Evolutionary conservation across 1,139 yeast species (phyloP).

Genomic region (Candida sanyaensis): DNA sequence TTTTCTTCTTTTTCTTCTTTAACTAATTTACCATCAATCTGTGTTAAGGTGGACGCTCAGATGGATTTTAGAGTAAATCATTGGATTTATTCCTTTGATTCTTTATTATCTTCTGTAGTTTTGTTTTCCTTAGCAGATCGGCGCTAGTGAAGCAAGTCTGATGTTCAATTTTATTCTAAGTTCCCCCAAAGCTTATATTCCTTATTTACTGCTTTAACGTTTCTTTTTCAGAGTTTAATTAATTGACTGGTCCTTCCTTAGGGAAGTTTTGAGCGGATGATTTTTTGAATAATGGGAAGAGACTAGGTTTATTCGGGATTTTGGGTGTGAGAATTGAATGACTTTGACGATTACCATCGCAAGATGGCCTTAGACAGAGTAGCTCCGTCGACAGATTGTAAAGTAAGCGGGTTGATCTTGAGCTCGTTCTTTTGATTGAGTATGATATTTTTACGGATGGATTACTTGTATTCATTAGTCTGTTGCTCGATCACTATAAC

Average conservation of each 20-base stretch:
- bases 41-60: constrained; percentile 53
- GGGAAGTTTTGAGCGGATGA: constrained; percentile 55
- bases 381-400: constrained; percentile 89
- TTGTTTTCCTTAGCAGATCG: constrained; percentile 56
- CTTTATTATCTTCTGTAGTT: constrained; percentile 30
- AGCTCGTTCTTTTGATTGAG: constrained; percentile 48
- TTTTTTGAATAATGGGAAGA: constrained; percentile 9
- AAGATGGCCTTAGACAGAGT: constrained; percentile 59
- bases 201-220: constrained; percentile 28
- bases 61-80: constrained; percentile 13
- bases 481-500: constrained; percentile 56
- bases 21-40: constrained; percentile 41
- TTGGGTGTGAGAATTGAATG: constrained; percentile 14
- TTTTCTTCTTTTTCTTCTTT: constrained; percentile 12
- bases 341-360: constrained; percentile 17
- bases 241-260: constrained; percentile 46
- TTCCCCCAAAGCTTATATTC: constrained; percentile 11
- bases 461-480: constrained; percentile 19
- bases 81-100: constrained; percentile 24
- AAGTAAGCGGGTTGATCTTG: constrained; percentile 64
- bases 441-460: constrained; percentile 1
- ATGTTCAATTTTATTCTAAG: constrained; percentile 15
- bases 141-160: constrained; percentile 68
- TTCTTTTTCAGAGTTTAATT: constrained; percentile 8
- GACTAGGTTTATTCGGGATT: constrained; percentile 26